Conservation (phyloP, 352 stramenopile species). For the Phytopythium ostracodes region DNA sequence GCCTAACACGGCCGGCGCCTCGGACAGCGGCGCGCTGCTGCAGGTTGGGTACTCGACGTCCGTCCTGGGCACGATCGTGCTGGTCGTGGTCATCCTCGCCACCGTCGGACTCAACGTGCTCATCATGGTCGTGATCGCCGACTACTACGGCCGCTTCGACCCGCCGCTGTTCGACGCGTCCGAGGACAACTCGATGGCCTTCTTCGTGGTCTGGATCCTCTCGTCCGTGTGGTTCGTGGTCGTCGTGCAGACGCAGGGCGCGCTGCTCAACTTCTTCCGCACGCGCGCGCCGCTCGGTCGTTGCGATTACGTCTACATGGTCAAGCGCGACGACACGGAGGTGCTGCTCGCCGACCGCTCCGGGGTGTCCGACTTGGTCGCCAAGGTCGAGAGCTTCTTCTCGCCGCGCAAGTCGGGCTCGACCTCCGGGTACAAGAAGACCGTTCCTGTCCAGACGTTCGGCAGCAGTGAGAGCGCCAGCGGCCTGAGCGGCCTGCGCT, state of each 20-base stretch:
- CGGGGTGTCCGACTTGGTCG: slow-evolving; percentile 16
- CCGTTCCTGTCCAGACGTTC: slow-evolving; percentile 14
- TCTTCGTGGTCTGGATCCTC: slow-evolving; percentile 24
- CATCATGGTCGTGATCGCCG: slow-evolving; percentile 40
- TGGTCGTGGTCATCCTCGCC: slow-evolving; percentile 32
- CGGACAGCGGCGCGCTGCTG: slow-evolving; percentile 4
- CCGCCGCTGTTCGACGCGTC: slow-evolving; percentile 18
- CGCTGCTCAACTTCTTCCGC: slow-evolving; percentile 25
- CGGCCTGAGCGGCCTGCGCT: slow-evolving; percentile 10
- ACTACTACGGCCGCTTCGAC: slow-evolving; percentile 45
- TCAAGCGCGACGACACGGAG: slow-evolving; percentile 22
- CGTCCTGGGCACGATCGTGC: slow-evolving; percentile 13
- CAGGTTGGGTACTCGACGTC: slow-evolving; percentile 26
- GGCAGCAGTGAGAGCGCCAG: slow-evolving; percentile 3
- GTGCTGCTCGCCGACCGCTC: slow-evolving; percentile 20
- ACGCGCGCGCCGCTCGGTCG: slow-evolving; percentile 12
- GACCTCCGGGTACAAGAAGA: slow-evolving; percentile 7
- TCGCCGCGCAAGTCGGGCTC: slow-evolving; percentile 4
- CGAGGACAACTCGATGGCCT: slow-evolving; percentile 18
- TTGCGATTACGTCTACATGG: slow-evolving; percentile 22
- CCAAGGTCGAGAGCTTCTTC: slow-evolving; percentile 20
- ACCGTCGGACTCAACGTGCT: slow-evolving; percentile 38
- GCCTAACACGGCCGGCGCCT: neutral
- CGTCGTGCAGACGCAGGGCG: slow-evolving; percentile 16
- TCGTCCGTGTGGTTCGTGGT: slow-evolving; percentile 15